Evolutionary conservation across 176 grass and related monocot species (phyloP).

Genomic region (Cocos nucifera): DNA sequence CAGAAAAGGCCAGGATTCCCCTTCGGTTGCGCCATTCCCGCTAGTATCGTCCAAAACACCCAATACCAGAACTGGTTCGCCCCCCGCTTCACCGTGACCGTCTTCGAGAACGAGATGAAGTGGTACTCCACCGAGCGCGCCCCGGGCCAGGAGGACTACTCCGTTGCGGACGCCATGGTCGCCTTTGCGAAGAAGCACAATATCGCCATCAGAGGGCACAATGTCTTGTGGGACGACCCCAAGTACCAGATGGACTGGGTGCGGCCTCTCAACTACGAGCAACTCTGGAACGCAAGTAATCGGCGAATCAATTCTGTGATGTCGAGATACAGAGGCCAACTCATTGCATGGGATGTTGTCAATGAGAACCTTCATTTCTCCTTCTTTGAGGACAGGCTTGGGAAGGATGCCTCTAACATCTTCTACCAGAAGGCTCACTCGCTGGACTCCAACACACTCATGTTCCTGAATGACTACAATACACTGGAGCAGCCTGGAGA

Average conservation of each 20-base stretch:
- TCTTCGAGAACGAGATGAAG: too few species aligned
- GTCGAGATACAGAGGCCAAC: slow-evolving; percentile 48
- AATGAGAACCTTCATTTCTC: slow-evolving; percentile 80
- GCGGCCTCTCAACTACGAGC: background rate
- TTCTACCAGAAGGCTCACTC: slow-evolving; percentile 50
- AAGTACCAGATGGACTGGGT: slow-evolving; percentile 25
- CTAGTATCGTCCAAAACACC: too few species aligned
- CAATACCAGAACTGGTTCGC: too few species aligned
- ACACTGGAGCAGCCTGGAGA: slow-evolving; percentile 63
- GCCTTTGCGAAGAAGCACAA: background rate
- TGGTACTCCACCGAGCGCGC: too few species aligned
- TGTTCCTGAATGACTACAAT: slow-evolving; percentile 89
- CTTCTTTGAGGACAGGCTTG: slow-evolving; percentile 57
- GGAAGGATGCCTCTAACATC: slow-evolving; percentile 30
- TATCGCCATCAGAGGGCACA: slow-evolving; percentile 17
- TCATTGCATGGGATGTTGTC: slow-evolving; percentile 92
- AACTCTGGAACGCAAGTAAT: slow-evolving; percentile 34
- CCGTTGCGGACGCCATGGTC: too few species aligned
- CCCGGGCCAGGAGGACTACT: too few species aligned
- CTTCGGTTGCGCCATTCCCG: too few species aligned
- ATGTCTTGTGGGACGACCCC: too few species aligned
- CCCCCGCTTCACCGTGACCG: too few species aligned
- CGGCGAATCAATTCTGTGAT: slow-evolving; percentile 41
- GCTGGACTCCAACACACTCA: slow-evolving; percentile 34
- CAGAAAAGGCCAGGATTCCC: too few species aligned